Evolutionary conservation across 2,329 filamentous ascomycete species (phyloP), one percentile per base, ranked within the genome.

Genomic region (Neofusicoccum umdonicola): DNA sequence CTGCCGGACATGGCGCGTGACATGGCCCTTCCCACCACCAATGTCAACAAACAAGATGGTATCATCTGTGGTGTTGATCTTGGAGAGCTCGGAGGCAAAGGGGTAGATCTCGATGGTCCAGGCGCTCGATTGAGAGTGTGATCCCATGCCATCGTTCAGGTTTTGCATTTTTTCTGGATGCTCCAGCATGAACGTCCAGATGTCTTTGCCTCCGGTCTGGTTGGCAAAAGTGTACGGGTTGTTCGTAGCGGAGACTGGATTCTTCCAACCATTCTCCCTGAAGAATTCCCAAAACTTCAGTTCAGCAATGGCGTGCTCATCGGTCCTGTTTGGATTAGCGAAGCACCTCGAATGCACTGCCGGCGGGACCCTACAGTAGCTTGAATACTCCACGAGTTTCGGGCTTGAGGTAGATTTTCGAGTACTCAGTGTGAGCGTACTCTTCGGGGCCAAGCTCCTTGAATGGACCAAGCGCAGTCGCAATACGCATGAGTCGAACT

Each of bases 161-260:
- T 57, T 63, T 4, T 52, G 57, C n/a, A 54, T 19, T 9, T 56
- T 34, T 3, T 66, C 57, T 4, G 66, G 67, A 4, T 45, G 42
- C 12, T 60, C 15, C 8, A 22, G 13, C 67, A 64, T 66, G 44
- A 64, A 51, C 1, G 64, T 48, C 22, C 66, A 68, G 2, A 65
- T 31, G 11, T 57, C 37, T 12, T 67, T 65, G 12, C 64, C 48
- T 3, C 50, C 50, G 6, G 66, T 68, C 12, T 42, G 34, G 44
- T 66, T 63, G 3, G 67, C 66, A 52, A 63, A 66, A 48, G 68
- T 65, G 44, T 67, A 68, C 6, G 65, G 66, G 9, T 67, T 66
- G 22, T 66, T 64, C 1, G 37, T 41, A 5, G 63, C 41, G 37
- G 65, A 64, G 7, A 62, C 63, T 27, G 67, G 66, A 3, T 66